A percentile compares a stretch with the other conserved stretches of the same genome.
Conservation (phyloP, 2,329 filamentous ascomycete species). For the Myrmaecium sp. region DNA sequence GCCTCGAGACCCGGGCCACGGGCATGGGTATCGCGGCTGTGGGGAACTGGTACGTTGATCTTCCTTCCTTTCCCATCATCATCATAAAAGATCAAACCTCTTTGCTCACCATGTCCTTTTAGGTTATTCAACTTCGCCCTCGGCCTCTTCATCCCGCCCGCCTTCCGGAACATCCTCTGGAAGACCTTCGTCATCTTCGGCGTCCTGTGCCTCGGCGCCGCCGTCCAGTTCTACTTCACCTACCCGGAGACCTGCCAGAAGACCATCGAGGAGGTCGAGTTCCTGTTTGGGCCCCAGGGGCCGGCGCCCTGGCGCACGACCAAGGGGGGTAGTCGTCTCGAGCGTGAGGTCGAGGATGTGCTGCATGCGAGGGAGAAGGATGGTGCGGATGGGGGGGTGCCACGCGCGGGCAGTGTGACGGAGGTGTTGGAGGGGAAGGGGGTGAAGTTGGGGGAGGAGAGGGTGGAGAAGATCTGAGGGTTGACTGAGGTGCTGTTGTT, state of each 20-base stretch:
- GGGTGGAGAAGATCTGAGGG: no score
- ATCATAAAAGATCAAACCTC: not conserved
- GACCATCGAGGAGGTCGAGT: constrained; percentile 19
- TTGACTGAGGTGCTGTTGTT: no score
- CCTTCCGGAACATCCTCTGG: constrained; percentile 41
- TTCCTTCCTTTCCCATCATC: constrained; percentile 1
- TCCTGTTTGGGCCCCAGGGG: constrained; percentile 17
- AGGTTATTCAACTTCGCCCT: constrained; percentile 44
- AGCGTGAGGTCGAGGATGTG: constrained; percentile 12
- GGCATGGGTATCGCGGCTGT: constrained; percentile 41
- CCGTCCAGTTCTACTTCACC: constrained; percentile 28
- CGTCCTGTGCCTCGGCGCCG: constrained; percentile 27
- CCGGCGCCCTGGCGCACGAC: constrained; percentile 21
- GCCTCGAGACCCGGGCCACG: constrained; percentile 40
- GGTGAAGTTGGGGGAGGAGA: no score
- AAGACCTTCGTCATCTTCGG: constrained; percentile 36
- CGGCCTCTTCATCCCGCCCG: constrained; percentile 40
- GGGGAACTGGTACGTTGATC: constrained; percentile 32
- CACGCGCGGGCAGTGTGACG: no score
- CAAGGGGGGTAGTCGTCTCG: constrained; percentile 16
- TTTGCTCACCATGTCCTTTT: no score
- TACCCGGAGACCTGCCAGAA: constrained; percentile 25
- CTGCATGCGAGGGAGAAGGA: constrained; percentile 10
- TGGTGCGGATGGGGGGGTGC: not conserved
- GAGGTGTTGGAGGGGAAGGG: no score